These are phyloP conservation scores for Cochlearia excelsa DNA, from an alignment of 345 rosid species.

Conservation along the genomic window DNA sequence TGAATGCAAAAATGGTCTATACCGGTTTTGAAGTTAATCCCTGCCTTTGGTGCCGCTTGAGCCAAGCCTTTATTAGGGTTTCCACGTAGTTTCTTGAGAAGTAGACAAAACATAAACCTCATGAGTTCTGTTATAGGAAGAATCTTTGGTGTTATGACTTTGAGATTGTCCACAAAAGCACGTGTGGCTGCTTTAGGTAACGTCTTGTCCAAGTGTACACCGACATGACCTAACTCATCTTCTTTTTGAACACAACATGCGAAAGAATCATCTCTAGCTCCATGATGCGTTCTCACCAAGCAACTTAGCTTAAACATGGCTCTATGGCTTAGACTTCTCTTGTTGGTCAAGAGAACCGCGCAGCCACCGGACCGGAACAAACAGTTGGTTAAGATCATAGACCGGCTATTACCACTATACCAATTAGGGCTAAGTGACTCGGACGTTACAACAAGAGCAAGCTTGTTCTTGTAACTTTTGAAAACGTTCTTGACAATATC, in stretches of 20 bases:
- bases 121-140: slow-evolving; percentile 68
- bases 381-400: slow-evolving; percentile 40
- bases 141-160: slow-evolving; percentile 64
- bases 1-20: slow-evolving; percentile 89
- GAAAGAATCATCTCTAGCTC: slow-evolving; percentile 67
- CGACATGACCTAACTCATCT: slow-evolving; percentile 59
- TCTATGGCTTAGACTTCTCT: slow-evolving; percentile 40
- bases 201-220: slow-evolving; percentile 64
- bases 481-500: slow-evolving; percentile 67
- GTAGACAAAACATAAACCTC: slow-evolving; percentile 39
- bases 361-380: slow-evolving; percentile 86
- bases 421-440: slow-evolving; percentile 34
- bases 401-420: too few species aligned
- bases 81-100: slow-evolving; percentile 38
- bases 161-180: slow-evolving; percentile 68
- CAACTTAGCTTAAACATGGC: slow-evolving; percentile 69
- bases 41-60: slow-evolving; percentile 36
- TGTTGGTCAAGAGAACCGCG: slow-evolving; percentile 68
- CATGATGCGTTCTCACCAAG: slow-evolving; percentile 85
- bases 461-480: slow-evolving; percentile 45
- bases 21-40: slow-evolving; percentile 14
- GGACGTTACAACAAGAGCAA: slow-evolving; percentile 63
- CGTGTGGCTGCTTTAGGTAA: slow-evolving; percentile 80
- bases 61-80: slow-evolving; percentile 25
- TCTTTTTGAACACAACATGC: slow-evolving; percentile 64